phyloP scores from a whole-genome alignment of 352 stramenopile genomes.

The Peronospora destructor region DNA sequence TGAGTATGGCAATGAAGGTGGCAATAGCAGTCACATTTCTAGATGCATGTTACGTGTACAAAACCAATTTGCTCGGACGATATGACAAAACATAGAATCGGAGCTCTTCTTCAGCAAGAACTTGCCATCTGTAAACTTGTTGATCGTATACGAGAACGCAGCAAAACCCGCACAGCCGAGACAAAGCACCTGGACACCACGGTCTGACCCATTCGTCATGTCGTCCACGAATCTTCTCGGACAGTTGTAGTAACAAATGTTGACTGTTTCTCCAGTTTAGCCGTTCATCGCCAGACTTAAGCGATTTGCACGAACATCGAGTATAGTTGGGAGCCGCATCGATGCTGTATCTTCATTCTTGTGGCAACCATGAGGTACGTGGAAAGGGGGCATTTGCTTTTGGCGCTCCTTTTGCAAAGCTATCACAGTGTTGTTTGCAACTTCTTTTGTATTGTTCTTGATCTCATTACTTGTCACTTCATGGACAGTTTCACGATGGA shows the following conservation, averaged over 20 bases:
- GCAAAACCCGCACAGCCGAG: too few species aligned
- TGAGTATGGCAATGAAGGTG: too few species aligned
- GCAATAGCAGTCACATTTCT: too few species aligned
- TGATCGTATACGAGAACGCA: too few species aligned
- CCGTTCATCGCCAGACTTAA: conserved; percentile 5
- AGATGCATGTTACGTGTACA: too few species aligned
- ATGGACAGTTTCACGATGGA: conserved; percentile 20
- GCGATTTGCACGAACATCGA: conserved; percentile 38
- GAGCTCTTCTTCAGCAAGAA: too few species aligned
- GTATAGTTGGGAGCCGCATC: conserved; percentile 26
- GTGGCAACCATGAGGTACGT: not conserved
- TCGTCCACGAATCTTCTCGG: too few species aligned
- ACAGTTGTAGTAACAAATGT: not conserved
- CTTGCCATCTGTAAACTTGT: too few species aligned
- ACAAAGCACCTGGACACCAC: too few species aligned
- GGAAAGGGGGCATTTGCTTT: conserved; percentile 2
- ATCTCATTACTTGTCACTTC: conserved; percentile 16
- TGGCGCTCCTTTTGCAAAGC: conserved; percentile 8
- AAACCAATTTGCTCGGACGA: too few species aligned
- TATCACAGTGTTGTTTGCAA: conserved; percentile 1
- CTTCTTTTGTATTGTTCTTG: conserved; percentile 6
- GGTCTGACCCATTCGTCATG: too few species aligned
- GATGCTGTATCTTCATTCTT: conserved; percentile 4
- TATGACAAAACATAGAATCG: too few species aligned
- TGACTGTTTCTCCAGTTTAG: not conserved